A percentile compares a stretch with the other conserved stretches of the same genome.
These are phyloP conservation scores for Discostella pseudostelligera DNA, from an alignment of 108 stramenopile species.

Conservation along the genomic window DNA sequence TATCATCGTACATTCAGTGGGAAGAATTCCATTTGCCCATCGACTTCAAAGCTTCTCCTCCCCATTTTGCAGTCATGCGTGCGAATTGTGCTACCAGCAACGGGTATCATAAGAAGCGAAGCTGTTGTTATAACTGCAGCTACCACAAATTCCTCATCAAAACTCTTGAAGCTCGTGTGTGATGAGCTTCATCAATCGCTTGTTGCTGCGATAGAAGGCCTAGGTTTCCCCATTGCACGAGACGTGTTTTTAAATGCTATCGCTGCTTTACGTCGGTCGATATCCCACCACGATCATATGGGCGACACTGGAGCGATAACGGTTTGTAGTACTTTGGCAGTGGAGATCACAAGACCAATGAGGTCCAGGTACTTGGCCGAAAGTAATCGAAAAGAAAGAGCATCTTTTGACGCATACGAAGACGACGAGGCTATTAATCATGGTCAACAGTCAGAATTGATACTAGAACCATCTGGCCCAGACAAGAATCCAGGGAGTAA, in stretches of 20 bases:
- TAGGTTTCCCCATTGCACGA: slow-evolving; percentile 72
- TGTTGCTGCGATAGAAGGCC: slow-evolving; percentile 73
- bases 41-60: slow-evolving; percentile 69
- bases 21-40: slow-evolving; percentile 2
- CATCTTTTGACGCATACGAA: slow-evolving; percentile 69
- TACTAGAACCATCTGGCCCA: slow-evolving; percentile 3
- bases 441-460: slow-evolving; percentile 8
- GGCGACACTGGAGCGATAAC: slow-evolving; percentile 47
- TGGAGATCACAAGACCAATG: slow-evolving; percentile 63
- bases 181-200: slow-evolving; percentile 61
- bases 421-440: slow-evolving; percentile 23
- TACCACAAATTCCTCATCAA: slow-evolving; percentile 23
- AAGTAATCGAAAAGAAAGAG: slow-evolving; percentile 67
- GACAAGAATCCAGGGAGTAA: slow-evolving; percentile 24
- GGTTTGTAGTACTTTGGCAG: slow-evolving; percentile 40
- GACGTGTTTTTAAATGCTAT: slow-evolving; percentile 68
- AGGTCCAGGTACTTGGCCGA: slow-evolving; percentile 69
- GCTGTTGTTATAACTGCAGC: slow-evolving; percentile 45
- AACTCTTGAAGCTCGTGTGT: slow-evolving; percentile 53
- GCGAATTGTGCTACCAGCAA: slow-evolving; percentile 57
- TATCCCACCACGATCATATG: slow-evolving; percentile 42
- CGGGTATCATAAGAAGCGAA: slow-evolving; percentile 48
- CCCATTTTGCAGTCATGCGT: slow-evolving; percentile 82
- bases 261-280: slow-evolving; percentile 56
- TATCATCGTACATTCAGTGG: slow-evolving; percentile 24